Percentiles rank a stretch among this genome's conserved stretches.
Evolutionary conservation across 768 basidiomycete species (phyloP).

Genomic region (Lyophyllum semitale): DNA sequence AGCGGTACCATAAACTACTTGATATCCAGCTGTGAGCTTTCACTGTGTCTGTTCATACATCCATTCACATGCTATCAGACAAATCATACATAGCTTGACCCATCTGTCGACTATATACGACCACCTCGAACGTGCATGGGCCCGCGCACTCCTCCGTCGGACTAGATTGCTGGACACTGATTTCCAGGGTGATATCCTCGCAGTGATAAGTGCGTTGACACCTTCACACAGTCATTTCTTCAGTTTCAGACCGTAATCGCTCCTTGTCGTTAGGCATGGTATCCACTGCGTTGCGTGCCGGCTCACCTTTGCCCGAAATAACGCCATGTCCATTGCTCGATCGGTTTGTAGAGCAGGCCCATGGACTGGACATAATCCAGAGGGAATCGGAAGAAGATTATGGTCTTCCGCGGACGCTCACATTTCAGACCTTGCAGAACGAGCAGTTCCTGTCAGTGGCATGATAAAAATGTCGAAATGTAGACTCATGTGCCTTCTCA

Average conservation of each 20-base stretch:
- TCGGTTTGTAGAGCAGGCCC: conserved; percentile 46
- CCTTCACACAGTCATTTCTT: too few species aligned
- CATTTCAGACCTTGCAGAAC: conserved; percentile 70
- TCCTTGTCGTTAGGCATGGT: conserved; percentile 59
- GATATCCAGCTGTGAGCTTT: conserved; percentile 64
- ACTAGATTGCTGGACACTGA: conserved; percentile 76
- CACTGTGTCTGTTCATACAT: neutral
- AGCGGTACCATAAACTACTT: conserved; percentile 70
- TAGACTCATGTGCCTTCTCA: neutral
- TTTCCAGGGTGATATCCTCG: conserved; percentile 84
- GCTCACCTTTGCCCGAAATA: conserved; percentile 79
- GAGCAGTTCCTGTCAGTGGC: conserved; percentile 74
- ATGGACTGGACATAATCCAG: conserved; percentile 68
- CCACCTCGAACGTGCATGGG: conserved; percentile 77
- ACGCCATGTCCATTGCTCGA: conserved; percentile 74
- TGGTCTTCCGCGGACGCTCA: conserved; percentile 70
- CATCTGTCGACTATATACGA: conserved; percentile 75
- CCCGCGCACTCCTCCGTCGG: conserved; percentile 70
- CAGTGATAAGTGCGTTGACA: conserved; percentile 72
- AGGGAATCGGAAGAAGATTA: conserved; percentile 75
- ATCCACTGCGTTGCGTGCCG: conserved; percentile 73
- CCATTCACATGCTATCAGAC: conserved; percentile 37
- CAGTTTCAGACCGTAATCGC: neutral
- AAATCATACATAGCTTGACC: conserved; percentile 68
- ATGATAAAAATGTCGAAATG: neutral